phyloP scores from a whole-genome alignment of 352 stramenopile species.

The Thraustochytrium striatum region DNA sequence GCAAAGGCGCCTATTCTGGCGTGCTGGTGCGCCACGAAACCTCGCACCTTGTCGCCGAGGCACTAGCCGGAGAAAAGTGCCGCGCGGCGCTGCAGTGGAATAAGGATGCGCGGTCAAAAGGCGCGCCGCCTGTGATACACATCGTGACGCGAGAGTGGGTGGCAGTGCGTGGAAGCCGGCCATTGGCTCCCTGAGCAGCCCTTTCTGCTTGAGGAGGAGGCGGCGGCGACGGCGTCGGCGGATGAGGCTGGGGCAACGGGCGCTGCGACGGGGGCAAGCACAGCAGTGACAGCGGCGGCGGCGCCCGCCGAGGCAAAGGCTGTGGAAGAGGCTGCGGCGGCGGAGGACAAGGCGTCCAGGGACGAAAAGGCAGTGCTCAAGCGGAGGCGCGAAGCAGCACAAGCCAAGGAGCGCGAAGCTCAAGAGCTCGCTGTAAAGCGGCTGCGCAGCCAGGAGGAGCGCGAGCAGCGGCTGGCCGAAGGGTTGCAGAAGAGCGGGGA shows the following conservation, averaged over 20 bases:
- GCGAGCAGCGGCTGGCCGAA: background rate
- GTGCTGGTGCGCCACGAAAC: background rate
- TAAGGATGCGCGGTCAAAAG: background rate
- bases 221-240: background rate
- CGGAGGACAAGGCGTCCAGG: too few relatives aligned
- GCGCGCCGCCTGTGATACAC: background rate
- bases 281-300: background rate
- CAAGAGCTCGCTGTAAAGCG: background rate
- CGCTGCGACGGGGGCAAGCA: background rate
- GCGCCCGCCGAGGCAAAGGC: too few relatives aligned
- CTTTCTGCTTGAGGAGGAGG: background rate
- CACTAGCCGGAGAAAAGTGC: constrained; percentile 2
- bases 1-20: background rate
- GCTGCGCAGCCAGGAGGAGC: background rate
- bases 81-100: background rate
- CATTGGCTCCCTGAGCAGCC: background rate
- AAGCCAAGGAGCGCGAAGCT: background rate
- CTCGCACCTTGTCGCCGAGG: constrained; percentile 29
- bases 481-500: background rate
- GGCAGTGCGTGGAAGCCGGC: background rate
- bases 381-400: background rate
- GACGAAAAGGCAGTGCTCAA: background rate
- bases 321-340: too few relatives aligned
- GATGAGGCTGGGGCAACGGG: background rate
- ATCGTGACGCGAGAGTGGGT: background rate